Base-by-base conservation (phyloP, 2,329 filamentous ascomycete genomes). In the Fusarium dimerum region DNA sequence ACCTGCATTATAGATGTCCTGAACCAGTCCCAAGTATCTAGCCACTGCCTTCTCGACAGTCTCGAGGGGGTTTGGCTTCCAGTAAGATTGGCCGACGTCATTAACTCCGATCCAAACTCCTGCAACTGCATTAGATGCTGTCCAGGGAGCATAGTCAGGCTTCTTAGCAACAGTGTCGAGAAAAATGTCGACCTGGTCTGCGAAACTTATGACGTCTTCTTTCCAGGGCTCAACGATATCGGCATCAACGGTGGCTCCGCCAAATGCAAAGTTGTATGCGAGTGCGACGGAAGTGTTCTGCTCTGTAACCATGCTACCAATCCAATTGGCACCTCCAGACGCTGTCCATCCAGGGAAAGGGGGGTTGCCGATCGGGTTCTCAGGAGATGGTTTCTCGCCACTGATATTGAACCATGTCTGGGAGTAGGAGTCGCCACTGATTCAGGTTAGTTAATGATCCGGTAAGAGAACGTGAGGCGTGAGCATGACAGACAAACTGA, bases 301-400 rank as follows among this genome's bases (percentile, higher is more conserved):
- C 45, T 73, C 70, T 5, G 71, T 72, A 0, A 77, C 77, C 5
- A 82, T 67, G 51, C 73, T 77, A 42, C 75, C 79, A 34, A 81
- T 71, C 79, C 78, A 82, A 59, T 82, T 81, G 18, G 72, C 65
- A 11, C 80, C 80, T 18, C 77, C 77, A 6, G 75, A 70, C 1
- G 77, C 74, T 18, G 79, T 81, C 56, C 68, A 77, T 18, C 79
- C 76, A 0, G 78, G 79, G 55, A 80, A 82, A 0, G 72, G 56
- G 0, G 85, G 85, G 60, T 88, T 88, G 1, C 85, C 85, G 42
- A 88, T 73, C 0, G 84, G 83, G 57, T 86, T 85, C 1, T 72
- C 66, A 2, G 73, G 57, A 8, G 74, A 78, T 2, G 85, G 83
- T 38, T 83, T 76, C 1, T 74, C 68, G 18, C 75, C 72, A 11